A percentile compares a stretch with the other conserved stretches of the same genome.
Conservation (phyloP, 805 yeast species). For the Schizosaccharomyces japonicus region DNA sequence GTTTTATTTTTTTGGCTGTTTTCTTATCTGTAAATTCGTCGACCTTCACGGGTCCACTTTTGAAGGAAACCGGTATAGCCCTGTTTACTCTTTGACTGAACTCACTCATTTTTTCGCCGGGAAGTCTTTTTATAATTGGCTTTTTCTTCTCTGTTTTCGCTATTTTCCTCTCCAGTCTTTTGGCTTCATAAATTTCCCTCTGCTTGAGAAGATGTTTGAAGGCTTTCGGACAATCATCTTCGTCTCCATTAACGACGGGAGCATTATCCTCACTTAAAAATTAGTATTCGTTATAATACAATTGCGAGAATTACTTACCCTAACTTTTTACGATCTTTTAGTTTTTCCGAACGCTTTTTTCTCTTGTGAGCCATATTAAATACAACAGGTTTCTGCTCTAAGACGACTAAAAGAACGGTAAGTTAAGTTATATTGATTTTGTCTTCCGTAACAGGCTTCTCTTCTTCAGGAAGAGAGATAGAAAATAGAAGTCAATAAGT, state of each 20-base stretch:
- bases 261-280: background rate
- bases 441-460: too few species aligned
- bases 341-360: too few species aligned
- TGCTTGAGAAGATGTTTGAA: background rate
- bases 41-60: background rate
- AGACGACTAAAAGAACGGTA: too few species aligned
- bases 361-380: too few species aligned
- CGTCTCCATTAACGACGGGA: background rate
- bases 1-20: background rate
- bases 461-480: too few species aligned
- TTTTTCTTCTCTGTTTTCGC: background rate
- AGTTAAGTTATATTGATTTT: too few species aligned
- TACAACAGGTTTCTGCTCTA: too few species aligned
- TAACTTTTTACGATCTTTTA: background rate
- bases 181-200: background rate
- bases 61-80: background rate
- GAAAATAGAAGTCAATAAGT: too few species aligned
- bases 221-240: background rate
- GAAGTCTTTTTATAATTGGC: background rate
- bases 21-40: conserved; percentile 2
- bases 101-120: background rate
- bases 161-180: background rate
- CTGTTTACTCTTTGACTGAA: background rate
- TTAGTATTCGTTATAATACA: background rate
- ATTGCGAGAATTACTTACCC: background rate